Conservation (phyloP, 192 early-diverging fungal species). For the Backusella parvicylindrica region DNA sequence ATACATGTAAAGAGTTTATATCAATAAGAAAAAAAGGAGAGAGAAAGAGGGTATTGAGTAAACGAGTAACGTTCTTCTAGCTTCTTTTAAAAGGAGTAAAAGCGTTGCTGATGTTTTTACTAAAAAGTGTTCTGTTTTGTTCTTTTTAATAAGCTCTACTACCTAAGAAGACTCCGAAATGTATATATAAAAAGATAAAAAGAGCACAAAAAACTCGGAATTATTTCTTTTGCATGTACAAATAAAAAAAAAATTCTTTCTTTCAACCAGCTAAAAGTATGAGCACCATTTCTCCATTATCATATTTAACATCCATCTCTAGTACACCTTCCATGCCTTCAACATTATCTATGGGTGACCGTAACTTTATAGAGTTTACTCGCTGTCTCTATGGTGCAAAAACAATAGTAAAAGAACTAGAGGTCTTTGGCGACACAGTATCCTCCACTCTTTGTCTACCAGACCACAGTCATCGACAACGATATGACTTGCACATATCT, state of each 20-base stretch:
- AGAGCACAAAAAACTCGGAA: neutral
- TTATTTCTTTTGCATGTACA: neutral
- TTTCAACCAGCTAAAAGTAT: neutral
- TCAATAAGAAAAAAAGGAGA: neutral
- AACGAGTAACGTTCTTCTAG: neutral
- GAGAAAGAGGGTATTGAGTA: neutral
- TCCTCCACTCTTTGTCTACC: slow-evolving; percentile 6
- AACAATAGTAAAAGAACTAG: slow-evolving; percentile 21
- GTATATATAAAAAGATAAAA: neutral
- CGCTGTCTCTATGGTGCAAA: slow-evolving; percentile 24
- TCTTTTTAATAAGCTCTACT: neutral
- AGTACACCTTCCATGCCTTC: neutral
- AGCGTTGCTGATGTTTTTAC: neutral
- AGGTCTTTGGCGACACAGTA: slow-evolving; percentile 13
- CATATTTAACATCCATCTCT: neutral
- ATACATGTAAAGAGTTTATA: neutral
- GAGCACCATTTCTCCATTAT: neutral
- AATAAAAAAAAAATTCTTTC: neutral
- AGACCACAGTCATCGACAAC: neutral
- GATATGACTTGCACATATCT: neutral
- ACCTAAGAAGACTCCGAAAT: neutral
- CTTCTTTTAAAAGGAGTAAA: neutral
- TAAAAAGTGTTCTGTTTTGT: slow-evolving; percentile 5
- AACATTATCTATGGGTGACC: slow-evolving; percentile 7
- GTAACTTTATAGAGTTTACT: slow-evolving; percentile 20